A percentile compares a stretch with the other conserved stretches of the same genome.
These are phyloP conservation scores for Zoysia pacifica DNA, from an alignment of 176 grass and related monocot species.

Conservation along the genomic window DNA sequence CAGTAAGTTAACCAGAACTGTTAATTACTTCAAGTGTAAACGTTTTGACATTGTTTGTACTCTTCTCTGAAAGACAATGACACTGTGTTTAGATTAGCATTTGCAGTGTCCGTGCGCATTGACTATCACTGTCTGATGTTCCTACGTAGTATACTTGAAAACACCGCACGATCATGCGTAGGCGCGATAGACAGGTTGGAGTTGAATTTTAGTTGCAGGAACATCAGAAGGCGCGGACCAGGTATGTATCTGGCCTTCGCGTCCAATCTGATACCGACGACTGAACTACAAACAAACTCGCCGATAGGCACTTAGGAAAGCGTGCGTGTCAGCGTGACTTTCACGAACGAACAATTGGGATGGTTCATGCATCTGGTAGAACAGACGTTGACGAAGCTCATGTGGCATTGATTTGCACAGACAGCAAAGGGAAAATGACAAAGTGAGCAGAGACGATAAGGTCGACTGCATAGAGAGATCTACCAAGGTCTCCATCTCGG, in stretches of 20 bases:
- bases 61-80: background rate
- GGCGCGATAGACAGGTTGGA: background rate
- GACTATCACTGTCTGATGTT: constrained; percentile 18
- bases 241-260: background rate
- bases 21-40: constrained; percentile 22
- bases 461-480: background rate
- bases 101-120: background rate
- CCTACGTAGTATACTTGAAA: background rate
- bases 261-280: background rate
- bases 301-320: background rate
- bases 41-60: background rate
- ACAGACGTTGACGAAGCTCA: background rate
- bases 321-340: background rate
- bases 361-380: background rate
- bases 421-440: constrained; percentile 1
- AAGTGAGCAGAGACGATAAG: constrained; percentile 26
- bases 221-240: background rate
- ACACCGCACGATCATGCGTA: background rate
- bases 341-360: background rate
- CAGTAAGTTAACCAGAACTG: background rate
- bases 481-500: background rate
- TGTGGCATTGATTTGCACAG: background rate
- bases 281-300: background rate
- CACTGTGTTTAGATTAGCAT: background rate
- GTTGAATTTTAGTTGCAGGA: background rate